phyloP scores from a whole-genome alignment of 257 asterid genomes.

The Nicotiana attenuata region DNA sequence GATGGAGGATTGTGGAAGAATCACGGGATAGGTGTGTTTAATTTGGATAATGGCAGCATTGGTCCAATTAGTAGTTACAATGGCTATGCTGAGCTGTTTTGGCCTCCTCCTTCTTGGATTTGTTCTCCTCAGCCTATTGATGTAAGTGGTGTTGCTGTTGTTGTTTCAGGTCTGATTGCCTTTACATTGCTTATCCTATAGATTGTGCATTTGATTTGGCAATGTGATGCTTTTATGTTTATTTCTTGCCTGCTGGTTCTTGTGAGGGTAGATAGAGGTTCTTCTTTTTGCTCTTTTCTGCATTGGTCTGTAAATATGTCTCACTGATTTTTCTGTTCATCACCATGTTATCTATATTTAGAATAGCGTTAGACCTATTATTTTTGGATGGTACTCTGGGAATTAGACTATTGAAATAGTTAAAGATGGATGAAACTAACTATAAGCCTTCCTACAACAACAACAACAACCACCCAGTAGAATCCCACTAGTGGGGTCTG shows the following conservation, averaged over 20 bases:
- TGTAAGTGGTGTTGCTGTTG: slow-evolving; percentile 35
- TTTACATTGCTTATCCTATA: neutral
- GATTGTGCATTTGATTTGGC: neutral
- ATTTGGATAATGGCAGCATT: slow-evolving; percentile 64
- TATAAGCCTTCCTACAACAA: neutral
- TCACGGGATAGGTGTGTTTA: slow-evolving; percentile 56
- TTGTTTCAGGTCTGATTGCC: neutral
- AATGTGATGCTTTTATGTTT: neutral
- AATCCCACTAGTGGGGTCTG: too few species aligned
- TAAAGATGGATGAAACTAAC: neutral
- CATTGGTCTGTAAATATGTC: neutral
- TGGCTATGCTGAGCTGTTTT: slow-evolving; percentile 58
- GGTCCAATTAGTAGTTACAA: slow-evolving; percentile 37
- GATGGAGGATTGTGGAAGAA: slow-evolving; percentile 42
- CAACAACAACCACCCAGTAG: too few species aligned
- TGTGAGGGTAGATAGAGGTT: neutral
- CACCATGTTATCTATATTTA: neutral
- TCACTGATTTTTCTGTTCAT: neutral
- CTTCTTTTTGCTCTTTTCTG: neutral
- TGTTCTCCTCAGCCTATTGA: slow-evolving; percentile 39
- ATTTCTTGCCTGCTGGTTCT: neutral
- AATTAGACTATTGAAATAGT: neutral
- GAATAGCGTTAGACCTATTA: neutral
- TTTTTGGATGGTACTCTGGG: neutral
- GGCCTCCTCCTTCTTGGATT: slow-evolving; percentile 92